A percentile compares a stretch with the other conserved stretches of the same genome.
Evolutionary conservation across 2,329 filamentous ascomycete species (phyloP).

Genomic region (Epichloe coenophiala): DNA sequence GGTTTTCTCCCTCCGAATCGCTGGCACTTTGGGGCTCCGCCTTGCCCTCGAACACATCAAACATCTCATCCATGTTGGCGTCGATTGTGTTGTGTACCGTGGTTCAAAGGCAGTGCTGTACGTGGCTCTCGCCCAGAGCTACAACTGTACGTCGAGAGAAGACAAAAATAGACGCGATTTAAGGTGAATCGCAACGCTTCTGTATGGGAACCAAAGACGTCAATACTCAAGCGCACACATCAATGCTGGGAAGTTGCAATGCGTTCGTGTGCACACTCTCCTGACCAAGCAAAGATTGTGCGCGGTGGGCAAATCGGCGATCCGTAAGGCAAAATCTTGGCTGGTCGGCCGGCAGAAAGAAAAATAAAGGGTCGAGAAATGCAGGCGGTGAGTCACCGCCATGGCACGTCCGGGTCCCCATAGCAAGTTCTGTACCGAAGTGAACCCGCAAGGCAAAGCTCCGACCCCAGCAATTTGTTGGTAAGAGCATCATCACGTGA

Average conservation of each 20-base stretch:
- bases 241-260: constrained; percentile 12
- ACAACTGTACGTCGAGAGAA: no score
- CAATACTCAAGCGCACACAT: constrained; percentile 6
- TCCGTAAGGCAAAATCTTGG: constrained; percentile 1
- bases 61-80: constrained; percentile 60
- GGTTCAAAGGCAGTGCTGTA: not conserved
- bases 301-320: constrained; percentile 3
- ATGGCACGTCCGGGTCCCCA: no score
- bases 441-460: no score
- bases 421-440: no score
- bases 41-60: constrained; percentile 67
- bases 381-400: constrained; percentile 14
- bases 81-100: not conserved
- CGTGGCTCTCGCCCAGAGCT: not conserved
- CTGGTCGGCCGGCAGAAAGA: constrained; percentile 13
- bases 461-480: not conserved
- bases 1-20: constrained; percentile 31
- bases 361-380: constrained; percentile 7
- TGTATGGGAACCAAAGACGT: not conserved
- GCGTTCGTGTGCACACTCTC: not conserved
- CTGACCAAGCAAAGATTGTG: not conserved
- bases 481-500: constrained; percentile 8
- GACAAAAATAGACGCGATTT: not conserved
- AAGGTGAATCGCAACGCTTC: not conserved
- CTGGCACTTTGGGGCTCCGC: constrained; percentile 24